These are phyloP conservation scores for Fusarium solani-melongenae DNA, from an alignment of 2,329 filamentous ascomycete genomes.

Conservation along the genomic window DNA sequence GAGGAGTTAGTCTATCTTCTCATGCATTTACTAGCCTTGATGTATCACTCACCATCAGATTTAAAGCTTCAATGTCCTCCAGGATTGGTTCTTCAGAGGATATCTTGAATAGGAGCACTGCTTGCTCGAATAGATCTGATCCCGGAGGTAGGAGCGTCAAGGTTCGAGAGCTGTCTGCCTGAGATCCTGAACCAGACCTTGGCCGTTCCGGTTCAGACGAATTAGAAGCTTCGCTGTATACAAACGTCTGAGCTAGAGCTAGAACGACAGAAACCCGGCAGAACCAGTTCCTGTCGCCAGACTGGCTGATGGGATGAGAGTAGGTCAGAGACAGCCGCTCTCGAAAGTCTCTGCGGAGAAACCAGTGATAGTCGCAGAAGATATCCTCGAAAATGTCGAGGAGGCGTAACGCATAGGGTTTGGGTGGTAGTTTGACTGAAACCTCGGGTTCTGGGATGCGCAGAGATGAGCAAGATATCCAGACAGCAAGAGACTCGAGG, in stretches of 20 bases:
- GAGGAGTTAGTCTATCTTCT: neutral
- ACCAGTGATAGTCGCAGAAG: conserved; percentile 25
- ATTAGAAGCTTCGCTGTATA: neutral
- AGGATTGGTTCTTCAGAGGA: conserved; percentile 11
- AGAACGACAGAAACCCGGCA: conserved; percentile 15
- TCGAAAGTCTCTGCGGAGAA: conserved; percentile 11
- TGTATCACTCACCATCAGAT: conserved; percentile 7
- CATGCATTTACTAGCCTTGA: neutral
- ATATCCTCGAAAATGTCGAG: conserved; percentile 22
- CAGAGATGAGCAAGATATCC: neutral
- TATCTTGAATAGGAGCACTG: conserved; percentile 12
- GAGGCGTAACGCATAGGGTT: conserved; percentile 2
- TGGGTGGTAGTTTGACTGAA: conserved; percentile 16
- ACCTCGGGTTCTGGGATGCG: conserved; percentile 4
- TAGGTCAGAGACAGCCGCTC: conserved; percentile 2
- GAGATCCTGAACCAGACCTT: neutral
- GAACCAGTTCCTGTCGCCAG: conserved; percentile 16
- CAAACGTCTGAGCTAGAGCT: conserved; percentile 11
- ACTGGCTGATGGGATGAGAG: neutral
- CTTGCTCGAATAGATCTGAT: conserved; percentile 13
- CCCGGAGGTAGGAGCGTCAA: conserved; percentile 1
- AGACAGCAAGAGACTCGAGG: neutral
- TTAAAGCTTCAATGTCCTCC: conserved; percentile 14
- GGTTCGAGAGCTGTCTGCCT: neutral
- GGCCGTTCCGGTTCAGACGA: neutral